These are phyloP conservation scores for Penicillium sp. DNA, from an alignment of 2,329 filamentous ascomycete species.

Conservation along the genomic window DNA sequence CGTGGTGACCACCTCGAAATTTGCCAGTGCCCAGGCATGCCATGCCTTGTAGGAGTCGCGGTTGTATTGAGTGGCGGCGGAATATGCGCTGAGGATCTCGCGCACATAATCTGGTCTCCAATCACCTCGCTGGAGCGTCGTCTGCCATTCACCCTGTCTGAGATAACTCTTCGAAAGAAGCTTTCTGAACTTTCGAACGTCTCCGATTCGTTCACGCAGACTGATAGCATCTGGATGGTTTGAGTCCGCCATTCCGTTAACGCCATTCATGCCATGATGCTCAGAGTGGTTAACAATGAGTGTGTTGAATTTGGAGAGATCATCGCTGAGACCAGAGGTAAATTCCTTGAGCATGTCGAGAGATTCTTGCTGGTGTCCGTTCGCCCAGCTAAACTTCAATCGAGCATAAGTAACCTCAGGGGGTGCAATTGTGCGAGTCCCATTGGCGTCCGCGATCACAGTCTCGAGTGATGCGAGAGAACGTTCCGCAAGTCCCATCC, in stretches of 20 bases:
- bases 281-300: conserved; percentile 38
- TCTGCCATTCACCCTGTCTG: conserved; percentile 94
- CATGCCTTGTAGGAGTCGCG: conserved; percentile 97
- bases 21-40: conserved; percentile 97
- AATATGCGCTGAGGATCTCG: conserved; percentile 87
- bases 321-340: conserved; percentile 58
- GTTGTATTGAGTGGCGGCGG: conserved; percentile 89
- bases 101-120: conserved; percentile 85
- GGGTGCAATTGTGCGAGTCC: conserved; percentile 42
- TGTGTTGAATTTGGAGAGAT: conserved; percentile 51
- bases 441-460: conserved; percentile 52
- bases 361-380: conserved; percentile 64
- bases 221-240: conserved; percentile 39
- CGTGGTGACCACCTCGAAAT: conserved; percentile 94
- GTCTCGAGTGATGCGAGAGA: conserved; percentile 88
- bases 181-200: conserved; percentile 58
- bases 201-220: conserved; percentile 43
- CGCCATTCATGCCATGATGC: conserved; percentile 45
- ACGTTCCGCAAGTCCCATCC: conserved; percentile 92
- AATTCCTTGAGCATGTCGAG: conserved; percentile 62
- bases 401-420: conserved; percentile 94
- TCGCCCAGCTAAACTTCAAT: conserved; percentile 94
- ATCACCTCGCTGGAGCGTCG: conserved; percentile 76
- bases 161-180: conserved; percentile 94
- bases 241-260: conserved; percentile 48